phyloP scores from a whole-genome alignment of 2,329 filamentous ascomycete genomes.

The Erysiphe pulchra region DNA sequence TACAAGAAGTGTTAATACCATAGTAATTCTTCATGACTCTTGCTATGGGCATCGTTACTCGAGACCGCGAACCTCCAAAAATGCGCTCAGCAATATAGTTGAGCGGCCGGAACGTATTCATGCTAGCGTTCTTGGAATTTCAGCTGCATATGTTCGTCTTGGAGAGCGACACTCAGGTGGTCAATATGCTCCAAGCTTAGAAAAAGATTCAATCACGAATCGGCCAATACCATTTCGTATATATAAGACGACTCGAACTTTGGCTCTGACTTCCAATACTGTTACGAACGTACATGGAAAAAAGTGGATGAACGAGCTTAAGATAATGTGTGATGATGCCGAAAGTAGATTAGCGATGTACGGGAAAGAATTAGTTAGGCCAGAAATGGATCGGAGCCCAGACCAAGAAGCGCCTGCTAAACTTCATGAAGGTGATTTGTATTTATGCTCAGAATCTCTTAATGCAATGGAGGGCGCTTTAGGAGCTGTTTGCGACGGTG shows the following conservation, averaged over 20 bases:
- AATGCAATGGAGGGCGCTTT: constrained; percentile 75
- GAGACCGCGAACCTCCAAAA: constrained; percentile 50
- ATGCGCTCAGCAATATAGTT: constrained; percentile 54
- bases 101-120: constrained; percentile 81
- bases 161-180: constrained; percentile 57
- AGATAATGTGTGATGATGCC: constrained; percentile 58
- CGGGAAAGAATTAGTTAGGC: constrained; percentile 52
- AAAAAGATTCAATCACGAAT: constrained; percentile 23
- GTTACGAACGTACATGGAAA: constrained; percentile 79
- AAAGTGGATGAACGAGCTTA: constrained; percentile 85
- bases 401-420: constrained; percentile 19
- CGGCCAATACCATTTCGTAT: constrained; percentile 57
- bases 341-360: constrained; percentile 52
- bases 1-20: constrained; percentile 26
- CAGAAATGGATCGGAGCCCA: constrained; percentile 28
- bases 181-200: constrained; percentile 37
- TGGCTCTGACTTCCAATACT: constrained; percentile 46
- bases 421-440: constrained; percentile 74
- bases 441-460: constrained; percentile 66
- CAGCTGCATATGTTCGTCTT: constrained; percentile 72
- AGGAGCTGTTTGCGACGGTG: constrained; percentile 77
- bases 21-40: constrained; percentile 75
- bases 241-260: constrained; percentile 45
- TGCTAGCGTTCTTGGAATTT: constrained; percentile 58
- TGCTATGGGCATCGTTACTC: constrained; percentile 90